A percentile compares a stretch with the other conserved stretches of the same genome.
These are phyloP conservation scores for Penicillium sp. DNA, from an alignment of 2,329 filamentous ascomycete species.

Conservation along the genomic window DNA sequence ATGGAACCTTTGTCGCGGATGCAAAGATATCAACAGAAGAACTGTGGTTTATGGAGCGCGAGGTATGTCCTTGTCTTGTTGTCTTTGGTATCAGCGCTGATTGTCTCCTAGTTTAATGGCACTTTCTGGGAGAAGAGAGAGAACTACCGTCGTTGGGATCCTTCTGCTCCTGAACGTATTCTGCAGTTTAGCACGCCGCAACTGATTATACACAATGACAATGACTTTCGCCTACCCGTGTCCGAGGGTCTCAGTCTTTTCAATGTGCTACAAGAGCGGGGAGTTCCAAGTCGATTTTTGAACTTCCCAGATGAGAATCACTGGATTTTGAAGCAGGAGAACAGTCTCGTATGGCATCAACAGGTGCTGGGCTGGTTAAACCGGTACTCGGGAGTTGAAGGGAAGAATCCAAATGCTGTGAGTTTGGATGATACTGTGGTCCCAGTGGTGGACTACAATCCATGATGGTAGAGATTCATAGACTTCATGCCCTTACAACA, in stretches of 20 bases:
- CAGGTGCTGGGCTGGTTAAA: constrained; percentile 72
- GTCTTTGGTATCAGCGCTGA: neutral
- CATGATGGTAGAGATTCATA: neutral
- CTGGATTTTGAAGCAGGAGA: constrained; percentile 78
- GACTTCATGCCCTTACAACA: too few species aligned
- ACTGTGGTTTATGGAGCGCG: constrained; percentile 49
- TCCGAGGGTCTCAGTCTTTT: constrained; percentile 74
- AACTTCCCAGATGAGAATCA: constrained; percentile 72
- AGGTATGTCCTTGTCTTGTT: constrained; percentile 21
- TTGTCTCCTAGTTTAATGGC: constrained; percentile 40
- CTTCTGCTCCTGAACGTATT: constrained; percentile 50
- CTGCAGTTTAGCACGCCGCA: constrained; percentile 73
- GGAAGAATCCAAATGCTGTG: constrained; percentile 27
- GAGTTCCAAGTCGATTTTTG: constrained; percentile 68
- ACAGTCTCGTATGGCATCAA: constrained; percentile 80
- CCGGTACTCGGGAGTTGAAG: constrained; percentile 40
- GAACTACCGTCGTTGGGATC: constrained; percentile 65
- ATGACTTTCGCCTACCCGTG: constrained; percentile 79
- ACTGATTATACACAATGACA: constrained; percentile 75
- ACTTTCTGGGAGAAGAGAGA: constrained; percentile 52
- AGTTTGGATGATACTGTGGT: constrained; percentile 30
- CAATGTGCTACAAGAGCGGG: constrained; percentile 68
- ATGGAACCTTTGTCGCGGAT: constrained; percentile 68
- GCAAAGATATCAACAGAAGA: constrained; percentile 49
- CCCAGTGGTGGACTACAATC: constrained; percentile 27